Base-by-base conservation (phyloP, 2,329 filamentous ascomycete species). In the Sclerotiophoma versabilis region DNA sequence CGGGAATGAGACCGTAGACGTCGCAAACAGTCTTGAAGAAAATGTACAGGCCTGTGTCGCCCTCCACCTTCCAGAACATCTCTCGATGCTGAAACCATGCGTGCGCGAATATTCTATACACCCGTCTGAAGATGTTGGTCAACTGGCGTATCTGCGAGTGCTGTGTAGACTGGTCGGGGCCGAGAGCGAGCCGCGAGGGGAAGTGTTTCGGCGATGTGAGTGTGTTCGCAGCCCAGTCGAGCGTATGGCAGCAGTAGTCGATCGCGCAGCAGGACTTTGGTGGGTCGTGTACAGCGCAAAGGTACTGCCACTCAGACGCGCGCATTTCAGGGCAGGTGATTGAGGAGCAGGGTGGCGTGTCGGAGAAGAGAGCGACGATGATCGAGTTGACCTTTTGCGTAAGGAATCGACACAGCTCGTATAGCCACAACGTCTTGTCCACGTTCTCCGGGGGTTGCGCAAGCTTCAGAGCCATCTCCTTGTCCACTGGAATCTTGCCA, bases 11-110 rank as follows among this genome's bases (percentile, higher is more conserved):
- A 63, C 89, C 88, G 75, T 96, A 97, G 65, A 89, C 83, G 73
- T 99, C 95, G 75, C 93, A 98, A 19, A 98, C 93, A 0, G 90
- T 95, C 82, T 97, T 98, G 83, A 98, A 99, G 69, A 99, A 89
- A 53, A 96, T 86, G 73, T 99, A 99, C 10, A 99, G 79, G 0
- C 95, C 95, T n/a, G 91, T 92, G 72, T 92, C 87, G 9, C 86
- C 85, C 77, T 99, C 95, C 1, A 98, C 89, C 33, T 90, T 87
- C 92, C 93, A 98, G 75, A 98, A 99, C 47, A 97, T 91, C 49
- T 90, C 89, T 38, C 93, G 86, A 75, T 99, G 95, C 77, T 97
- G 92, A 75, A 97, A 99, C 95, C 95, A 99, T 7, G 95, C 95
- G 73, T 99, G 95, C 39, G 95, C 95, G 72, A 98, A 99, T 76